phyloP scores from a whole-genome alignment of 768 basidiomycete species.

The Amyloporia xantha region DNA sequence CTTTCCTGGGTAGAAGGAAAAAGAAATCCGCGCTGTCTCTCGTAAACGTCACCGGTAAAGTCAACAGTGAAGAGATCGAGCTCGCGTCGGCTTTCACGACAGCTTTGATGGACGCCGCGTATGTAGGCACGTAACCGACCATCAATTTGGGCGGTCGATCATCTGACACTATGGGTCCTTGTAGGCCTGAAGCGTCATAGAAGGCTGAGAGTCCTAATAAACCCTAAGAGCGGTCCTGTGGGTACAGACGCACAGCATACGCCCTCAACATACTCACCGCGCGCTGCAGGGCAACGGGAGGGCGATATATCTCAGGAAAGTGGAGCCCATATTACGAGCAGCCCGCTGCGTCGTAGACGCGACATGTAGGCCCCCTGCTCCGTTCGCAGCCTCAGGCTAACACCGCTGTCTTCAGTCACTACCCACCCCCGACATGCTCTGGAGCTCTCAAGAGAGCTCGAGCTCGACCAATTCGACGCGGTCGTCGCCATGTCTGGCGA shows the following conservation, averaged over 20 bases:
- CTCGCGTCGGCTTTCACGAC: conserved; percentile 46
- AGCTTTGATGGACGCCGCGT: conserved; percentile 48
- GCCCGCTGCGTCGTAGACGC: conserved; percentile 60
- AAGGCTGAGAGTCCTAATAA: conserved; percentile 63
- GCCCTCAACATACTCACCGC: conserved; percentile 4
- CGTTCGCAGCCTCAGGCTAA: not conserved
- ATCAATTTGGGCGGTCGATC: conserved; percentile 11
- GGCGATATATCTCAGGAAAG: conserved; percentile 43
- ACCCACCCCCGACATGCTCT: conserved; percentile 55
- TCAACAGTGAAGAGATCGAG: conserved; percentile 28
- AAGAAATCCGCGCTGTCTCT: conserved; percentile 34
- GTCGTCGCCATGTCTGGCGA: conserved; percentile 77
- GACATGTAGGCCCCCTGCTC: conserved; percentile 40
- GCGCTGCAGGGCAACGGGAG: conserved; percentile 60
- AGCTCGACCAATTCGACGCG: conserved; percentile 56
- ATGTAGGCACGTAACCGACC: conserved; percentile 47
- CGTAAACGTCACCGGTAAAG: conserved; percentile 37
- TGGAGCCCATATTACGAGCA: conserved; percentile 67
- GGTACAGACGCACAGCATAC: conserved; percentile 20
- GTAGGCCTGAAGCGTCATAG: conserved; percentile 51
- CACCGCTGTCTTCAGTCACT: conserved; percentile 44
- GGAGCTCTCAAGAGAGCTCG: conserved; percentile 52
- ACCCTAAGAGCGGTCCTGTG: conserved; percentile 77
- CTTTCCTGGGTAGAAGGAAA: conserved; percentile 43
- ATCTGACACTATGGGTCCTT: conserved; percentile 3